Evolutionary conservation across 1,284 basidiomycete species (phyloP).

Genomic region (Cutaneotrichosporon mucoides): DNA sequence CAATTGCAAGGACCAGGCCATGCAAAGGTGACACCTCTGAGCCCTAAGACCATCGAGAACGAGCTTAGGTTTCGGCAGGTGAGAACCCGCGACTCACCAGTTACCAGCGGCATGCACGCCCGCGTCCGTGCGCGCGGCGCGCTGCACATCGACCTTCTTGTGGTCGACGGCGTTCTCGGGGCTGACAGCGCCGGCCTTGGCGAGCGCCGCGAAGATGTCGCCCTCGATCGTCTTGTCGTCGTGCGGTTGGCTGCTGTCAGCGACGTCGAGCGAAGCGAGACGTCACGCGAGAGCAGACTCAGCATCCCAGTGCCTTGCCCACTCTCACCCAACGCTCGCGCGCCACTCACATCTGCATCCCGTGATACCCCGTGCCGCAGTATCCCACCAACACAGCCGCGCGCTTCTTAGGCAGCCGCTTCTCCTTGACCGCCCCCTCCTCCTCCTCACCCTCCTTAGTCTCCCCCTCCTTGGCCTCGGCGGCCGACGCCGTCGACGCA

Average conservation of each 20-base stretch:
- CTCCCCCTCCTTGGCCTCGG: not conserved
- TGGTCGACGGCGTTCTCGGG: constrained; percentile 89
- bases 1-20: too few relatives aligned
- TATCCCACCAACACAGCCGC: constrained; percentile 55
- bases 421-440: constrained; percentile 20
- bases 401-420: constrained; percentile 55
- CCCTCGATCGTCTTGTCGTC: constrained; percentile 81
- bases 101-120: constrained; percentile 98
- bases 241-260: constrained; percentile 35
- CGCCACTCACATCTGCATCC: constrained; percentile 96
- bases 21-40: too few relatives aligned
- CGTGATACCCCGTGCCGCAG: constrained; percentile 64
- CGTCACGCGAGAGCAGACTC: too few relatives aligned
- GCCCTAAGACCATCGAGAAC: too few relatives aligned
- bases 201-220: constrained; percentile 79
- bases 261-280: not conserved
- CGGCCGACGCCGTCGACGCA: not conserved
- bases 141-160: constrained; percentile 76
- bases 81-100: constrained; percentile 35
- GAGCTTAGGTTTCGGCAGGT: not conserved
- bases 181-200: constrained; percentile 85
- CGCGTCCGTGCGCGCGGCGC: constrained; percentile 92
- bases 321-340: too few relatives aligned
- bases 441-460: constrained; percentile 8
- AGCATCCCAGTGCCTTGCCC: too few relatives aligned